Percentiles rank a stretch among this genome's conserved stretches.
These are phyloP conservation scores for Tuber magnatum DNA, from an alignment of 495 filamentous ascomycete genomes.

Conservation along the genomic window DNA sequence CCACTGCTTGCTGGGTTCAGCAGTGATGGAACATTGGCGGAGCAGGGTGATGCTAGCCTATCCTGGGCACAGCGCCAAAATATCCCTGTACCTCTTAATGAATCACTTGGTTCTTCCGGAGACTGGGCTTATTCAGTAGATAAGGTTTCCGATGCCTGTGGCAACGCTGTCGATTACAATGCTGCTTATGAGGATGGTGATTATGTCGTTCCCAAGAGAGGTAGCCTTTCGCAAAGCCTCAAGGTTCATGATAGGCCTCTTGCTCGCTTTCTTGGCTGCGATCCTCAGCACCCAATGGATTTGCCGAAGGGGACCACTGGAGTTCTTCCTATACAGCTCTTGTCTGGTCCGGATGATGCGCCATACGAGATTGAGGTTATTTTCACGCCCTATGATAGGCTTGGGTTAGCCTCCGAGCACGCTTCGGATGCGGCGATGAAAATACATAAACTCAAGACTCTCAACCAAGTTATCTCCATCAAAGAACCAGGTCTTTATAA, in stretches of 20 bases:
- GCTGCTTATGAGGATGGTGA: conserved; percentile 57
- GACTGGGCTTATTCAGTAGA: conserved; percentile 85
- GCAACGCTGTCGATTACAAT: conserved; percentile 80
- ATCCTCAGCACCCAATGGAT: conserved; percentile 68
- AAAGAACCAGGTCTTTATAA: conserved; percentile 77
- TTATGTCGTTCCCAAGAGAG: conserved; percentile 50
- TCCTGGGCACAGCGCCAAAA: conserved; percentile 72
- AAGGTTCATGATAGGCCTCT: conserved; percentile 78
- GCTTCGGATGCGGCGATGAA: conserved; percentile 50
- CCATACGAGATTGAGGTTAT: conserved; percentile 57
- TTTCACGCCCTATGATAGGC: conserved; percentile 61
- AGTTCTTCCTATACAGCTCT: conserved; percentile 65
- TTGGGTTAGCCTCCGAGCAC: conserved; percentile 59
- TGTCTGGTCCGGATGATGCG: conserved; percentile 52
- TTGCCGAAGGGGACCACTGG: conserved; percentile 64
- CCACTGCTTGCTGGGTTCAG: conserved; percentile 57
- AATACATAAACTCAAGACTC: conserved; percentile 49
- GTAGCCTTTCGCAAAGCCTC: conserved; percentile 66
- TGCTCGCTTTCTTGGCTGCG: conserved; percentile 63
- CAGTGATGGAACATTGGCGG: conserved; percentile 49
- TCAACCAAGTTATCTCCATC: conserved; percentile 52
- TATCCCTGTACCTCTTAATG: conserved; percentile 74
- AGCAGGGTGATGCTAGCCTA: conserved; percentile 54
- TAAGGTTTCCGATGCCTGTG: conserved; percentile 81
- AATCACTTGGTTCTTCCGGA: conserved; percentile 69